Evolutionary conservation across 768 basidiomycete genomes (phyloP).

Genomic region (Stropharia rugosoannulata): DNA sequence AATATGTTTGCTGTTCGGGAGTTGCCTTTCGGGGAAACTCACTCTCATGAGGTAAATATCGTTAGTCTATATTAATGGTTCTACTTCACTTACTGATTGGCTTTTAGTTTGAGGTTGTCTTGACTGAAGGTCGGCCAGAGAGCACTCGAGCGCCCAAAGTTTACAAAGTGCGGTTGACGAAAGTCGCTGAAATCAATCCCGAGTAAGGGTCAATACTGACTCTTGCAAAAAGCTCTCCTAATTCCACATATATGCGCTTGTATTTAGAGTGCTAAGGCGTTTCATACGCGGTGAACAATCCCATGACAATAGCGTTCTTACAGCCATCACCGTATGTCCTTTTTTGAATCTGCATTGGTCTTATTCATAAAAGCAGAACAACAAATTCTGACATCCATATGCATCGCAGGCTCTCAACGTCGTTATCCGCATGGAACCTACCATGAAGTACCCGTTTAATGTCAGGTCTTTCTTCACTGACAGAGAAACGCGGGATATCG

Average conservation of each 20-base stretch:
- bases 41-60: constrained; percentile 51
- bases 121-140: constrained; percentile 35
- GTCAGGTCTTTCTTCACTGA: constrained; percentile 76
- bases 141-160: constrained; percentile 52
- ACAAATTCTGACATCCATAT: neutral
- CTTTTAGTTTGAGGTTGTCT: constrained; percentile 59
- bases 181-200: constrained; percentile 47
- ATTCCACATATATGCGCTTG: neutral
- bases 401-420: constrained; percentile 66
- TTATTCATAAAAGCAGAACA: neutral
- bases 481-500: constrained; percentile 53
- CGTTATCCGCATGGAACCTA: constrained; percentile 79
- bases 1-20: constrained; percentile 65
- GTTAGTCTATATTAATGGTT: neutral
- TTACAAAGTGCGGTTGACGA: constrained; percentile 64
- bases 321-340: constrained; percentile 57
- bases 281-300: constrained; percentile 66
- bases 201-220: constrained; percentile 19
- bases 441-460: constrained; percentile 69
- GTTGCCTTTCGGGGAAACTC: constrained; percentile 55
- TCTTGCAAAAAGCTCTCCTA: neutral
- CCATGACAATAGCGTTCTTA: constrained; percentile 62
- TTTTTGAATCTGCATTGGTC: neutral
- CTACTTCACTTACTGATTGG: constrained; percentile 3
- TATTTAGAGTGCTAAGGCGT: constrained; percentile 55